Evolutionary conservation across 768 basidiomycete species (phyloP), one percentile per base, ranked within the genome.

Genomic region (Ramaria sp.): DNA sequence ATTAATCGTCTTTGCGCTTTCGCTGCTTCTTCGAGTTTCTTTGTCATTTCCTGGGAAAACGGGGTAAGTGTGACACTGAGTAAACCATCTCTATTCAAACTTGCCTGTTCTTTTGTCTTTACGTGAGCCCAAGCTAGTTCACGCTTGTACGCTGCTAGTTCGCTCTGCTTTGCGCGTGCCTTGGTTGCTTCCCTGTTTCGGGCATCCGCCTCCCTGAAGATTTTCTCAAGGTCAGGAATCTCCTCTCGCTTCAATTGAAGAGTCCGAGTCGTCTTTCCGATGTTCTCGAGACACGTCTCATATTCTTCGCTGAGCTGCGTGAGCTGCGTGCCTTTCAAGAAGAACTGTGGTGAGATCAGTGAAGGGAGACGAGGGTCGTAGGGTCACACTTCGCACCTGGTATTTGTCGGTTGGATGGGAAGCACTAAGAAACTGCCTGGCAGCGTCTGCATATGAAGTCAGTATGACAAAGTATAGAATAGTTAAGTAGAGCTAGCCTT

Each of bases 111-210:
- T 64, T 93, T 92, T 8, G 69, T 68, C 13, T 72, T 74, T 20
- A 95, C 87, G 61, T 88, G 85, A 13, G 90, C 78, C 93, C 94
- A 96, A 3, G 90, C 91, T 18, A 88, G 67, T 66, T 93, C 87
- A 58, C 78, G 81, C 72, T 85, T 85, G 49, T 90, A 69, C 32
- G 83, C 81, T 34, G 83, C 79, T 3, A 74, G 77, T 65, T 79
- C 84, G 60, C 75, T 69, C 58, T 81, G 78, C 63, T 86, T 83
- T 58, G 86, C 79, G 1, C 82, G 69, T 9, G 88, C 85, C 57
- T 83, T 85, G 7, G 76, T 66, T 0, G 92, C 91, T 58, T 90
- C 86, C 54, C 83, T 73, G 57, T 81, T 83, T 22, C 82, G 78
- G 1, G 70, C 64, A 1, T 70, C 70, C 0, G 83, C 82, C 45